phyloP scores from a whole-genome alignment of 306 rosid genomes.

The Dicorynia guianensis region DNA sequence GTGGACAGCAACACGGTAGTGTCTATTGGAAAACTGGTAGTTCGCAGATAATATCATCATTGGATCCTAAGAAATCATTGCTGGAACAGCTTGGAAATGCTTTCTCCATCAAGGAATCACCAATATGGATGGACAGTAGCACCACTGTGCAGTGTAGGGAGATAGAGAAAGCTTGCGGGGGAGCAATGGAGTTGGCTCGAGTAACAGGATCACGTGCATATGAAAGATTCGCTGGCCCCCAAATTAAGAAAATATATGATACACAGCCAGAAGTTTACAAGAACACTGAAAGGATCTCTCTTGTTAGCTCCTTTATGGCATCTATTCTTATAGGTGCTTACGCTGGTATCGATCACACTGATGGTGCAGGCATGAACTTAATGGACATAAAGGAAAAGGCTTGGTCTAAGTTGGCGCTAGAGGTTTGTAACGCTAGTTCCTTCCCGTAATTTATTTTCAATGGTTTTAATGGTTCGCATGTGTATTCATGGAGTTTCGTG shows the following conservation, averaged over 20 bases:
- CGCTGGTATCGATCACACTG: conserved; percentile 90
- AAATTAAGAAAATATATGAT: conserved; percentile 81
- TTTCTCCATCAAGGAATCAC: conserved; percentile 72
- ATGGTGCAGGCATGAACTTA: conserved; percentile 95
- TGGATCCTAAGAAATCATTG: conserved; percentile 70
- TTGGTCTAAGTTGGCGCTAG: conserved; percentile 75
- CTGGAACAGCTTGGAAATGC: conserved; percentile 69
- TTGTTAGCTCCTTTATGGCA: conserved; percentile 94
- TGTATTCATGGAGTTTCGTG: too few relatives aligned
- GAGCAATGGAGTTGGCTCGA: conserved; percentile 78
- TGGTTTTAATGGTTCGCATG: too few relatives aligned
- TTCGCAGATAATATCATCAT: conserved; percentile 62
- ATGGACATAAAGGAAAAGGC: conserved; percentile 79
- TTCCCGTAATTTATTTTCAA: too few relatives aligned
- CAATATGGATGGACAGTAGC: conserved; percentile 97
- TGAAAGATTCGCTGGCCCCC: conserved; percentile 93
- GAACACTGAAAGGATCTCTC: conserved; percentile 90
- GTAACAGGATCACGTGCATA: conserved; percentile 85
- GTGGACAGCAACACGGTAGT: conserved; percentile 76
- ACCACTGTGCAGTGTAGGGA: conserved; percentile 80
- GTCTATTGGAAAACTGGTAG: conserved; percentile 87
- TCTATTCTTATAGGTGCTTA: conserved; percentile 77
- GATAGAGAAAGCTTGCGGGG: conserved; percentile 89
- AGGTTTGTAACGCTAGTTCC: conserved; percentile 52
- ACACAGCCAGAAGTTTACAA: conserved; percentile 64